Evolutionary conservation across 768 basidiomycete species (phyloP), one percentile per base, ranked within the genome.

Genomic region (Mycena olivaceomarginata): DNA sequence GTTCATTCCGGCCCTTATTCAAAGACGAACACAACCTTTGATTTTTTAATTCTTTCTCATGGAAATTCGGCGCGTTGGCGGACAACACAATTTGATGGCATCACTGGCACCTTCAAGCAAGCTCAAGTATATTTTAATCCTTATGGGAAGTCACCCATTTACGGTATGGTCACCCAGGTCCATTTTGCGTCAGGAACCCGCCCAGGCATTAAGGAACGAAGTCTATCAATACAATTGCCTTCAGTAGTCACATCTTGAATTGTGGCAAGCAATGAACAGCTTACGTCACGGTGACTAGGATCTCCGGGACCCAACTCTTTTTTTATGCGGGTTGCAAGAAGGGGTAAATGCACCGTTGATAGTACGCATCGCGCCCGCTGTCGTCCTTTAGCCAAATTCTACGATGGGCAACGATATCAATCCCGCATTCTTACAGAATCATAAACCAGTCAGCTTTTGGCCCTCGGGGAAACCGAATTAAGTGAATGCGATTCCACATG

Each of bases 191-290:
- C 69, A 70, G 69, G 69, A 70, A 70, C 69, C 69, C 69, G 69
- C 69, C 69, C 69, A 69, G 69, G 57, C 69, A 70, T 70, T 70
- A 70, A n/a, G 69, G 59, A 62, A 60, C 69, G 69, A 70, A 70
- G 57, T 45, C 6, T 60, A 60, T 70, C 41, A 70, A 70, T 70
- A 70, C 69, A 70, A 70, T 62, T 68, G 53, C 63, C 20, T 39
- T 41, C 63, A 64, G 41, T 16, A 64, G 63, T 41, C 62, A 63
- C 31, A 63, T 63, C 62, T 63, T 63, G 62, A 63, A 63, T 63
- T 18, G 39, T 37, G 63, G 41, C 63, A 64, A 64, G 41, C 63
- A 48, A 67, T 67, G 65, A 67, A 67, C 65, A 46, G 65, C 65
- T 67, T 67, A 43, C 65, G 45, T n/a, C n/a, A n/a, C n/a, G n/a